Conservation (phyloP, 306 rosid genomes). For the Cucurbita maxima region DNA sequence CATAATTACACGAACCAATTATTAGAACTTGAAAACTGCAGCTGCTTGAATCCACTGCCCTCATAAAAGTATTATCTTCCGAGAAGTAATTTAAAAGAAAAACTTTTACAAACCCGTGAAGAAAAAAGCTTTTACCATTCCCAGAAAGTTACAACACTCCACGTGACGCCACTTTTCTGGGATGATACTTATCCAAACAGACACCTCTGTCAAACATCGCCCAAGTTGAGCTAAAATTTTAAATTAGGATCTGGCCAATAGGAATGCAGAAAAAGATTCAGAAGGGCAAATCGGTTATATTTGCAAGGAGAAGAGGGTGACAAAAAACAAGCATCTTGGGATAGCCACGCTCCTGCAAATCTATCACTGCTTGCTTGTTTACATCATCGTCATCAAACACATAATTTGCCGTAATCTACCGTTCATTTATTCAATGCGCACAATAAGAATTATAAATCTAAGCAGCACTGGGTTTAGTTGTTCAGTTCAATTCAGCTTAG, state of each 20-base stretch:
- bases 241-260: neutral
- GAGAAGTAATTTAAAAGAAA: neutral
- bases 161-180: neutral
- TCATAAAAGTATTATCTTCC: neutral
- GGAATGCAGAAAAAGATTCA: neutral
- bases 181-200: neutral
- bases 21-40: neutral
- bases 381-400: neutral
- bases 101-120: neutral
- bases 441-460: slow-evolving; percentile 7
- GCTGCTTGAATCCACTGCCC: neutral
- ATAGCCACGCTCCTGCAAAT: neutral
- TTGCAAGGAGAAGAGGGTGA: neutral
- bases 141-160: neutral
- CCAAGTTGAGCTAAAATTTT: too few relatives aligned
- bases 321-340: neutral
- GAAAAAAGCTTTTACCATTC: neutral
- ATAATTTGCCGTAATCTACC: neutral
- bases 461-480: neutral
- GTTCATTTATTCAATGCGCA: neutral
- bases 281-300: neutral
- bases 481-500: neutral
- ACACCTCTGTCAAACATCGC: neutral
- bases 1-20: neutral
- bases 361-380: neutral